phyloP scores from a whole-genome alignment of 2,329 filamentous ascomycete species.

The Didymella pinodella region DNA sequence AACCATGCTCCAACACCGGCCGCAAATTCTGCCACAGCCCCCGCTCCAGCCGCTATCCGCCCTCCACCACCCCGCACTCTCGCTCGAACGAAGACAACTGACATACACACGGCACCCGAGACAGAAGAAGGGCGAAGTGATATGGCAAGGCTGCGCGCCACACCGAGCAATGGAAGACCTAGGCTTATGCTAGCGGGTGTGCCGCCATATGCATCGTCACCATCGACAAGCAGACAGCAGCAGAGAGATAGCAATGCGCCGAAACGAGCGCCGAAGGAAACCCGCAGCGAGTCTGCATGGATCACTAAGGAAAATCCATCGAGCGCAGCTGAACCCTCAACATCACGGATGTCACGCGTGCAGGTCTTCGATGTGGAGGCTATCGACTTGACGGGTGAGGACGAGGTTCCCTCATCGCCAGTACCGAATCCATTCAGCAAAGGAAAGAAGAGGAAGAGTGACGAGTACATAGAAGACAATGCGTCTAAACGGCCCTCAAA shows the following conservation, averaged over 20 bases:
- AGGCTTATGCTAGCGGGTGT: conserved; percentile 43
- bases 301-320: conserved; percentile 13
- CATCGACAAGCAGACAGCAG: conserved; percentile 12
- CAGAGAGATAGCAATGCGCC: conserved; percentile 6
- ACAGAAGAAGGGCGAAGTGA: conserved; percentile 25
- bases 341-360: conserved; percentile 16
- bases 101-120: conserved; percentile 36
- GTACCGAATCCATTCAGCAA: conserved; percentile 27
- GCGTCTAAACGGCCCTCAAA: conserved; percentile 28
- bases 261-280: not conserved
- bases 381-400: conserved; percentile 49
- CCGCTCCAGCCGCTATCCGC: conserved; percentile 24
- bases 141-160: conserved; percentile 57
- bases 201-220: conserved; percentile 23
- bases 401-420: conserved; percentile 29
- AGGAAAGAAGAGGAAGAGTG: conserved; percentile 57
- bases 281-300: conserved; percentile 6
- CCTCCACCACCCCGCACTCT: conserved; percentile 32
- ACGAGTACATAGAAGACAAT: conserved; percentile 50
- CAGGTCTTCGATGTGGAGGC: conserved; percentile 40
- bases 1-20: conserved; percentile 35
- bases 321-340: conserved; percentile 18
- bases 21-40: conserved; percentile 22
- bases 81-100: conserved; percentile 31
- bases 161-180: conserved; percentile 54